These are phyloP conservation scores for Mycosphaerelloides madeirae DNA, from an alignment of 2,329 filamentous ascomycete genomes.

Conservation along the genomic window DNA sequence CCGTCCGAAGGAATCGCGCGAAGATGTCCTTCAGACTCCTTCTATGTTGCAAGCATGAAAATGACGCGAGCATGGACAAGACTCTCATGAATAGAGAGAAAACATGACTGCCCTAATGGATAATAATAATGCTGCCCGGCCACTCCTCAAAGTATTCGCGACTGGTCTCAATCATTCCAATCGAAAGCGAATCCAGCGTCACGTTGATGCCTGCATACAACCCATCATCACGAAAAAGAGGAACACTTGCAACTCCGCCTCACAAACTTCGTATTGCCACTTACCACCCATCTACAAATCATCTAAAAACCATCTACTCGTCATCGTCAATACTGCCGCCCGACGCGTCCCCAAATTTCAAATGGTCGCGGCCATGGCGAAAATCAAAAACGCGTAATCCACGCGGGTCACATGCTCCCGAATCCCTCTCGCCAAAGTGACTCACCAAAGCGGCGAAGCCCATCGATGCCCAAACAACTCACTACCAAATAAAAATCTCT, in stretches of 20 bases:
- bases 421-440: too few relatives aligned
- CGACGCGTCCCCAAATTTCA: not conserved
- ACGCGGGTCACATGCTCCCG: not conserved
- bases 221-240: not conserved
- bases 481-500: not conserved
- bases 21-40: too few relatives aligned
- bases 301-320: not conserved
- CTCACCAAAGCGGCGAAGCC: not conserved
- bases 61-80: not conserved
- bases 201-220: not conserved
- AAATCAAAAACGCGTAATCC: too few relatives aligned
- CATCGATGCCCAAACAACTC: conserved; percentile 1
- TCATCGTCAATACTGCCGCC: not conserved
- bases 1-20: too few relatives aligned
- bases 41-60: too few relatives aligned
- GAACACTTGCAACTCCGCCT: too few relatives aligned
- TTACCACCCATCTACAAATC: not conserved
- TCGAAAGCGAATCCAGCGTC: not conserved
- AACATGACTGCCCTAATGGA: too few relatives aligned
- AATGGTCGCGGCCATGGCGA: too few relatives aligned
- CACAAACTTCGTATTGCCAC: not conserved
- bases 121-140: too few relatives aligned
- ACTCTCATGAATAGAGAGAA: too few relatives aligned
- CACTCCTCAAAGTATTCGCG: too few relatives aligned
- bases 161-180: too few relatives aligned